Percentiles rank a stretch among this genome's conserved stretches.
These are phyloP conservation scores for Trichoderma guizhouense DNA, from an alignment of 2,329 filamentous ascomycete genomes.

Conservation along the genomic window DNA sequence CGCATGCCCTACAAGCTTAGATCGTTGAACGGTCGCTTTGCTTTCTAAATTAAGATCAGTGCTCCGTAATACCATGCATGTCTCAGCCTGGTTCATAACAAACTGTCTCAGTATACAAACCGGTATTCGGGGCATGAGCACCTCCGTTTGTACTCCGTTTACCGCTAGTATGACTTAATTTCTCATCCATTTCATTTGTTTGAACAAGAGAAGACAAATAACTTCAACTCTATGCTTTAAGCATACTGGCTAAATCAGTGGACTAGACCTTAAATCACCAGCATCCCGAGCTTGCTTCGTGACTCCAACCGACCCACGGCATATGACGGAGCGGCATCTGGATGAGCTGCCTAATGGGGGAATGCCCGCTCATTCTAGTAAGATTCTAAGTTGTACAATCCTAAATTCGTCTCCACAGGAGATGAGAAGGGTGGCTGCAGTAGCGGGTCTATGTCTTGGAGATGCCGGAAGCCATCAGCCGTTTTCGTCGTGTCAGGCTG, in stretches of 20 bases:
- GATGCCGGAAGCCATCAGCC: not conserved
- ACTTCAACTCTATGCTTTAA: not conserved
- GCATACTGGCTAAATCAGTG: not conserved
- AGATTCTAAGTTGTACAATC: not conserved
- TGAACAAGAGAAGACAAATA: not conserved
- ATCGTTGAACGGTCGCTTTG: not conserved
- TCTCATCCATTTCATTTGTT: not conserved
- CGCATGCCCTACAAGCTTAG: not conserved
- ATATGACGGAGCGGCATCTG: not conserved
- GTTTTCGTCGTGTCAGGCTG: not conserved
- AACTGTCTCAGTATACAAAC: not conserved
- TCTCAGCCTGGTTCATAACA: not conserved
- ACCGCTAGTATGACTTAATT: not conserved
- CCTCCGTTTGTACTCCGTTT: not conserved
- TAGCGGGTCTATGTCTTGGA: not conserved
- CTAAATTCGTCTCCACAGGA: not conserved
- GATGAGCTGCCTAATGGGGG: conserved; percentile 5
- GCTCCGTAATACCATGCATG: not conserved
- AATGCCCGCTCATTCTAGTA: not conserved
- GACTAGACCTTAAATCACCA: not conserved
- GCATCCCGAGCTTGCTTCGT: not conserved
- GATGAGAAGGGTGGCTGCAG: not conserved
- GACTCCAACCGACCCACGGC: not conserved
- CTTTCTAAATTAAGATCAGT: not conserved
- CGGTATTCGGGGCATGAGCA: not conserved